Base-by-base conservation (phyloP, 2,329 filamentous ascomycete species). In the Parafenestella ontariensis region DNA sequence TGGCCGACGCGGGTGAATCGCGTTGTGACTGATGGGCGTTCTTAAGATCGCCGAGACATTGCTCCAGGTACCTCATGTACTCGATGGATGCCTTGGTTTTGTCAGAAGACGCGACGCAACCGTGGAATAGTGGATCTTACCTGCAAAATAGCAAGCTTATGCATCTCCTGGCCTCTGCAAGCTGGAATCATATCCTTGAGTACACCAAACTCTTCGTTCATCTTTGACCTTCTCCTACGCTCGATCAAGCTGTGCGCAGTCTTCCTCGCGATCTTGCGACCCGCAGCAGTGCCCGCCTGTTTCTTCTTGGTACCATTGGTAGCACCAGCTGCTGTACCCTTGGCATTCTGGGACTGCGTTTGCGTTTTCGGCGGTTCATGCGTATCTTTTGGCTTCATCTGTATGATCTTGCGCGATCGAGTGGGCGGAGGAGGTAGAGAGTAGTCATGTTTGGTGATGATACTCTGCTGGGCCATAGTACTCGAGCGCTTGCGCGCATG, bases 181-280 rank as follows among this genome's bases (percentile, higher is more conserved):
- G 95, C 94, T 0, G 95, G 95, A 52, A 98, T 96, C 90, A 99
- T 92, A 67, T 89, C 86, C 78, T 98, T 98, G 62, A 98, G 79
- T 15, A 96, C 89, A 1, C 87, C 90, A 78, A 98, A 98, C 78
- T 98, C 95, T 74, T 98, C 94, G 66, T 99, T 98, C 94, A 98
- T 99, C 81, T 98, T 99, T 11, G 91, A 96, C 58, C 95, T 83
- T 66, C 95, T 82, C 53, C 94, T 82, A 41, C 95, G 83, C 79
- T 99, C 95, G 65, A 98, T 99, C 62, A 98, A 78, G 69, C 92
- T 97, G 72, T 99, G 95, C 10, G 95, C 95, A 1, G 94, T 98
- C 79, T 97, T 98, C 62, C 95, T 85, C 5, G 95, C 93, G 64
- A 95, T 96, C 80, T 97, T 98, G 51, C 92, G 85, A n/a, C 92